Percentiles rank a stretch among this genome's conserved stretches.
Evolutionary conservation across 495 filamentous ascomycete species (phyloP).

Genomic region (Tuber aestivum): DNA sequence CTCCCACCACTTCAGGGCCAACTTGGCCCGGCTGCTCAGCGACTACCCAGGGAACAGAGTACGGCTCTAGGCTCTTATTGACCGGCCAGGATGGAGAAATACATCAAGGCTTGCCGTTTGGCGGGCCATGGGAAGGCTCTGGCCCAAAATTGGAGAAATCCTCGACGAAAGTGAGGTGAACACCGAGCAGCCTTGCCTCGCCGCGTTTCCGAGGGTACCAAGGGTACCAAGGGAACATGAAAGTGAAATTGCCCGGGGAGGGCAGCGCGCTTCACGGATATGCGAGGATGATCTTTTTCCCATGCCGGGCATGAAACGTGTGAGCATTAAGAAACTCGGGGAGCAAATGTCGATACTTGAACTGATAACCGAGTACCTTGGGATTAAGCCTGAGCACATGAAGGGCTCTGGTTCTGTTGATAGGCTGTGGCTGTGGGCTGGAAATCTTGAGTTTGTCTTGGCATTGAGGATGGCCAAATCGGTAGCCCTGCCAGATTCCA

Average conservation of each 20-base stretch:
- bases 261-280: slow-evolving; percentile 15
- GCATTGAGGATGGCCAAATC: slow-evolving; percentile 25
- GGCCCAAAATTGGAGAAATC: slow-evolving; percentile 33
- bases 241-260: slow-evolving; percentile 12
- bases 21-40: slow-evolving; percentile 26
- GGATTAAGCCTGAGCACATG: slow-evolving; percentile 26
- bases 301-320: slow-evolving; percentile 34
- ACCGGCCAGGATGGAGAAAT: slow-evolving; percentile 25
- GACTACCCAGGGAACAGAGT: slow-evolving; percentile 7
- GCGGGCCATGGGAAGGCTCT: slow-evolving; percentile 34
- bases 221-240: background rate
- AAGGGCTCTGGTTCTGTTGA: slow-evolving; percentile 22
- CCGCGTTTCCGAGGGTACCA: background rate
- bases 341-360: slow-evolving; percentile 30
- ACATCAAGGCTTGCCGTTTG: slow-evolving; percentile 31
- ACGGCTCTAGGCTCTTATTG: slow-evolving; percentile 17
- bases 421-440: slow-evolving; percentile 32
- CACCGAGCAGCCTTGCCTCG: background rate
- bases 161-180: slow-evolving; percentile 25
- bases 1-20: slow-evolving; percentile 16
- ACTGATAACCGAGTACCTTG: slow-evolving; percentile 32
- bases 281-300: slow-evolving; percentile 32
- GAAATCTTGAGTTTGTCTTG: slow-evolving; percentile 31
- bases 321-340: slow-evolving; percentile 26
- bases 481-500: slow-evolving; percentile 18